Base-by-base conservation (phyloP, 1,284 basidiomycete species). In the Xanthoconium separans region DNA sequence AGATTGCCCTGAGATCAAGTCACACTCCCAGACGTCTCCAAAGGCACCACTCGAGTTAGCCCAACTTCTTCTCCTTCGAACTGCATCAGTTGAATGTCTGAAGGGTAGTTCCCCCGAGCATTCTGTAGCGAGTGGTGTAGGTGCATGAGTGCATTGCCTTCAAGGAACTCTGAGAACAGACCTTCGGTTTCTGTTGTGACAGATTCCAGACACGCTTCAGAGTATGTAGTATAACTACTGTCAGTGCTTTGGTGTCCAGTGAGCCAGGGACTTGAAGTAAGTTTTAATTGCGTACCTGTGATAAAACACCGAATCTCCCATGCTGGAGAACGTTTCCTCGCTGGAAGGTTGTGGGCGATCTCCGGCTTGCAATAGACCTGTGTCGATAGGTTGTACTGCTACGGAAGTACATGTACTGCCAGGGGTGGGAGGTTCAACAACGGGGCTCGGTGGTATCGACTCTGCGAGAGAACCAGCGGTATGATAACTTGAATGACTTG, bases 21-120 rank as follows among this genome's bases (percentile, higher is more conserved):
- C 57, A 6, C 65, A 69, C 42, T 66, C 50, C 68, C 65, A 70
- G 8, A 70, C 37, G 50, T 70, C 66, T 40, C 54, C 65, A 16
- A 55, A 70, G 15, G 6, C 39, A 10, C 65, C 65, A n/a, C 18
- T 22, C 0, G 9, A 36, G 6, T 33, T 51, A 29, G 68, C 30
- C 40, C 49, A 69, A 13, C 0, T 3, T 12, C 18, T 4, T 36
- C 22, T 65, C 47, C 56, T 63, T 36, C 24, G 55, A 13, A 70
- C 27, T 13, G 6, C 43, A 4, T 44, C 18, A 33, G 39, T 40
- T 6, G 53, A 43, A 33, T 47, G 18, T 33, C 11, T 48, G 53
- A 64, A 57, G 13, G 51, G 51, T 11, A 55, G n/a, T 50, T 65
- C 49, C 40, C 13, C 30, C n/a, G 47, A 30, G 30, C 8, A 20